phyloP scores from a whole-genome alignment of 495 filamentous ascomycete genomes.

The Penicillium flavigenum region DNA sequence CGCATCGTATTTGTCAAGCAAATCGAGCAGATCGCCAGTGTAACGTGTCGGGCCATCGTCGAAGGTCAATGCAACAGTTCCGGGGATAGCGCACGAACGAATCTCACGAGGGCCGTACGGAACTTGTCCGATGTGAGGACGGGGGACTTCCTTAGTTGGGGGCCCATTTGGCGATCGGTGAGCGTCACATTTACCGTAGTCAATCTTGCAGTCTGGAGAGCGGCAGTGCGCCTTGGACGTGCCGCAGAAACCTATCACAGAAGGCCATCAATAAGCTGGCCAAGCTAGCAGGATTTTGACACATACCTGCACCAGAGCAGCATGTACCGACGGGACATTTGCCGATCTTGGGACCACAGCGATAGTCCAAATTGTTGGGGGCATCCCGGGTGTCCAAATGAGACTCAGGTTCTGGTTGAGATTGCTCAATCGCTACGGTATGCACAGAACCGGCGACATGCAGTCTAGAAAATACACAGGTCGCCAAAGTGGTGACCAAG shows the following conservation, averaged over 20 bases:
- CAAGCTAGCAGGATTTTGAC: slow-evolving; percentile 1
- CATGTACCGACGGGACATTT: slow-evolving; percentile 58
- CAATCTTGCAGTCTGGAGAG: slow-evolving; percentile 68
- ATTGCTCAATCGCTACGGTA: slow-evolving; percentile 5
- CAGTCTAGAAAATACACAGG: slow-evolving; percentile 12
- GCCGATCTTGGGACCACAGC: slow-evolving; percentile 45
- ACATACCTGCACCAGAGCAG: slow-evolving; percentile 63
- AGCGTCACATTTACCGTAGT: slow-evolving; percentile 69
- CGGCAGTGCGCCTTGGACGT: slow-evolving; percentile 59
- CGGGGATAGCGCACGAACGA: slow-evolving; percentile 61
- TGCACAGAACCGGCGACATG: slow-evolving; percentile 1
- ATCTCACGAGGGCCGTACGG: slow-evolving; percentile 63
- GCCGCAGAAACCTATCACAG: slow-evolving; percentile 56
- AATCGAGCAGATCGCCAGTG: slow-evolving; percentile 66
- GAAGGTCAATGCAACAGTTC: slow-evolving; percentile 71
- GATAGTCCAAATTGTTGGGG: slow-evolving; percentile 22
- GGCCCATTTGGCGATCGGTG: slow-evolving; percentile 61
- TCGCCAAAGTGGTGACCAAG: slow-evolving; percentile 10
- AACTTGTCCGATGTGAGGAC: slow-evolving; percentile 57
- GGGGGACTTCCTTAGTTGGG: slow-evolving; percentile 57
- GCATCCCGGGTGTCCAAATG: slow-evolving; percentile 15
- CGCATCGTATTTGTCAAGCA: slow-evolving; percentile 62
- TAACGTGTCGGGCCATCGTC: slow-evolving; percentile 76
- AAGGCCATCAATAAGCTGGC: slow-evolving; percentile 14
- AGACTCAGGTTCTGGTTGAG: neutral